Conservation (phyloP, 2,329 filamentous ascomycete species). For the Aspergillus thermomutatus region DNA sequence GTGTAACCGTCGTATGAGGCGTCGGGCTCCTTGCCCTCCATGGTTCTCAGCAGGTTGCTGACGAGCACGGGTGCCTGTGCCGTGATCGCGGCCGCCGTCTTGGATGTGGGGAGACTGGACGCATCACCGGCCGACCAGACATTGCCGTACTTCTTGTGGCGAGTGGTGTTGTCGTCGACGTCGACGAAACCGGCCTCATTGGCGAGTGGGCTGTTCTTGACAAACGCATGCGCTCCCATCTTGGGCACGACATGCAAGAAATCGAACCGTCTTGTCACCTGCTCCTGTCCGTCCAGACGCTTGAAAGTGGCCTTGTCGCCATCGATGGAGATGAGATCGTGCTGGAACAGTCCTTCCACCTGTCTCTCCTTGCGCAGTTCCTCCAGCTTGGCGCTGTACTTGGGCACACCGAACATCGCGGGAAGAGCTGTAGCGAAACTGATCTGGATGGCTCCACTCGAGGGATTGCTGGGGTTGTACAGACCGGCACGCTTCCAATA, state of each 20-base stretch:
- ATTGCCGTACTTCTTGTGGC: conserved; percentile 54
- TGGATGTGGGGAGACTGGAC: conserved; percentile 57
- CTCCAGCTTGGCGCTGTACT: conserved; percentile 56
- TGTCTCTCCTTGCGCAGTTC: conserved; percentile 52
- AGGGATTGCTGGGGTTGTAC: conserved; percentile 43
- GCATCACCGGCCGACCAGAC: conserved; percentile 60
- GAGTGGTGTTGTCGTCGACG: conserved; percentile 52
- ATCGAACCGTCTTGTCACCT: conserved; percentile 51
- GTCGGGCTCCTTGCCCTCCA: conserved; percentile 47
- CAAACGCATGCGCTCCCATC: conserved; percentile 56
- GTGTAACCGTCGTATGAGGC: conserved; percentile 54
- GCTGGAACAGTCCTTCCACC: conserved; percentile 58
- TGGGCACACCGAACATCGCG: conserved; percentile 59
- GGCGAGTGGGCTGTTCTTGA: conserved; percentile 53
- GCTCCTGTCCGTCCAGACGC: conserved; percentile 40
- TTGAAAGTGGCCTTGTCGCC: conserved; percentile 54
- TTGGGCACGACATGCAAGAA: conserved; percentile 58
- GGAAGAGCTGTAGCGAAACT: conserved; percentile 56
- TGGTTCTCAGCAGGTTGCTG: conserved; percentile 43
- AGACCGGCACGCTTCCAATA: conserved; percentile 55
- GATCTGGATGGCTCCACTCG: conserved; percentile 48
- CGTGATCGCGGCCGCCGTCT: conserved; percentile 54
- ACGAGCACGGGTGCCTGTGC: conserved; percentile 52
- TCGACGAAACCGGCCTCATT: conserved; percentile 58
- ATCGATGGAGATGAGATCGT: conserved; percentile 53